Conservation (phyloP, 352 stramenopile species). For the Globisporangium abappressorium region DNA sequence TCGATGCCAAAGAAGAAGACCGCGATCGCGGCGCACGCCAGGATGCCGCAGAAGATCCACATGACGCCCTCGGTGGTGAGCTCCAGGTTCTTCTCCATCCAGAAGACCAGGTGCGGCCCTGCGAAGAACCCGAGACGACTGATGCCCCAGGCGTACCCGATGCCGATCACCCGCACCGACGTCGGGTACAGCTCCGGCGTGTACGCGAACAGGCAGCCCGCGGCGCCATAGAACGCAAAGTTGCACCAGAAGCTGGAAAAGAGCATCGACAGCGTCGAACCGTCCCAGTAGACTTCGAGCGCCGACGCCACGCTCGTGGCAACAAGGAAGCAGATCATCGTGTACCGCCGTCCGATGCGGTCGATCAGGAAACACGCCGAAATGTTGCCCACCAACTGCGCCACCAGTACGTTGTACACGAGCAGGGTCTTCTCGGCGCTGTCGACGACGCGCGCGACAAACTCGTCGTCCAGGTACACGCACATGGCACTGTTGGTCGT, state of each 20-base stretch:
- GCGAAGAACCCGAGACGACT: slow-evolving; percentile 17
- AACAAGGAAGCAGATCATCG: slow-evolving; percentile 19
- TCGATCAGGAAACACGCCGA: slow-evolving; percentile 35
- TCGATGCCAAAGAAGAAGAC: background rate
- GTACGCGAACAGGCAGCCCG: slow-evolving; percentile 1
- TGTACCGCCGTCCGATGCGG: slow-evolving; percentile 24
- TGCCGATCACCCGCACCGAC: slow-evolving; percentile 17
- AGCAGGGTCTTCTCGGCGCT: slow-evolving; percentile 2
- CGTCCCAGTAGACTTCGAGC: slow-evolving; percentile 20
- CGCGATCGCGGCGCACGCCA: background rate
- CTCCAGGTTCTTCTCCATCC: background rate
- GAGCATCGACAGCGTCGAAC: slow-evolving; percentile 15
- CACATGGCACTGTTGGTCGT: slow-evolving; percentile 26
- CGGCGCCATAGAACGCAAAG: background rate
- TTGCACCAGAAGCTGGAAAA: slow-evolving; percentile 1
- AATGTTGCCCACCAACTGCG: slow-evolving; percentile 31
- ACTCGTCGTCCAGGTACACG: slow-evolving; percentile 26
- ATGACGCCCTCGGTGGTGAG: background rate
- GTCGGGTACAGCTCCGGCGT: slow-evolving; percentile 19
- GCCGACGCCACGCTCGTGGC: slow-evolving; percentile 2
- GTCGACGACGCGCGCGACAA: slow-evolving; percentile 17
- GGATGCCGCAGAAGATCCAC: background rate
- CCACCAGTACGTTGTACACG: slow-evolving; percentile 11
- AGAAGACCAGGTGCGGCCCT: slow-evolving; percentile 15
- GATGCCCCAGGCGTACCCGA: slow-evolving; percentile 16